Conservation (phyloP, 192 early-diverging fungal genomes). For the Coemansia sp. region DNA sequence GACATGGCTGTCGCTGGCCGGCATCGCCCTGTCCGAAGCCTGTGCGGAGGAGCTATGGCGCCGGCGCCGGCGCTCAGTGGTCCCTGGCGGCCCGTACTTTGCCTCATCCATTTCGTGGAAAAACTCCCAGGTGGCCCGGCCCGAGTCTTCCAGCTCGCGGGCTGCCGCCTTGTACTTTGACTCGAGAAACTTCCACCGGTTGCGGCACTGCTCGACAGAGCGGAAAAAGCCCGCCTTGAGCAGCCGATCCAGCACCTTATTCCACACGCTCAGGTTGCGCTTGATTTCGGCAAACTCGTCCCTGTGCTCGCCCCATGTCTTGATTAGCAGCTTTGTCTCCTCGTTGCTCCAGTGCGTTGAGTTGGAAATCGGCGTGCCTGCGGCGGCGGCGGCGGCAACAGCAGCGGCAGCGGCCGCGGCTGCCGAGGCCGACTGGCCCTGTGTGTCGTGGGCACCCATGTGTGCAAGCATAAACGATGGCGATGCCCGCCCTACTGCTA, state of each 20-base stretch:
- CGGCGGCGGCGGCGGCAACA: constrained; percentile 20
- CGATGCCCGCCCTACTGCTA: background rate
- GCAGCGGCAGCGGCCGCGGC: constrained; percentile 32
- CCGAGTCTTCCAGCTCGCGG: constrained; percentile 15
- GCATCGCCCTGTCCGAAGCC: constrained; percentile 2
- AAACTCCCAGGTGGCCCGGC: constrained; percentile 47
- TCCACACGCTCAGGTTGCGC: constrained; percentile 54
- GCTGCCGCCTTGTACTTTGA: constrained; percentile 45
- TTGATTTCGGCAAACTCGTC: constrained; percentile 55
- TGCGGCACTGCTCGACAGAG: constrained; percentile 54
- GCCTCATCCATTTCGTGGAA: constrained; percentile 48
- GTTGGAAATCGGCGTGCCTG: constrained; percentile 31
- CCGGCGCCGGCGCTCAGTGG: background rate
- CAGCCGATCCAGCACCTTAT: constrained; percentile 50
- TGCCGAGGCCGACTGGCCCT: constrained; percentile 14
- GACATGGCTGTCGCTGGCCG: background rate
- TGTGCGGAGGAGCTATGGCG: constrained; percentile 9
- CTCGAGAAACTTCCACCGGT: constrained; percentile 55
- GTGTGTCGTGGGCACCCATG: constrained; percentile 26
- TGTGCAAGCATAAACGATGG: constrained; percentile 10
- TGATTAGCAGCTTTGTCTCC: constrained; percentile 44
- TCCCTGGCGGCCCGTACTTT: constrained; percentile 22
- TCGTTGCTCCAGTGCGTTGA: constrained; percentile 56
- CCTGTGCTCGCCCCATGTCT: constrained; percentile 50
- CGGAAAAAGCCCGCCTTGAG: constrained; percentile 46